These are phyloP conservation scores for Hyphopichia pseudoburtonii DNA, from an alignment of 1,139 yeast genomes.

Conservation along the genomic window DNA sequence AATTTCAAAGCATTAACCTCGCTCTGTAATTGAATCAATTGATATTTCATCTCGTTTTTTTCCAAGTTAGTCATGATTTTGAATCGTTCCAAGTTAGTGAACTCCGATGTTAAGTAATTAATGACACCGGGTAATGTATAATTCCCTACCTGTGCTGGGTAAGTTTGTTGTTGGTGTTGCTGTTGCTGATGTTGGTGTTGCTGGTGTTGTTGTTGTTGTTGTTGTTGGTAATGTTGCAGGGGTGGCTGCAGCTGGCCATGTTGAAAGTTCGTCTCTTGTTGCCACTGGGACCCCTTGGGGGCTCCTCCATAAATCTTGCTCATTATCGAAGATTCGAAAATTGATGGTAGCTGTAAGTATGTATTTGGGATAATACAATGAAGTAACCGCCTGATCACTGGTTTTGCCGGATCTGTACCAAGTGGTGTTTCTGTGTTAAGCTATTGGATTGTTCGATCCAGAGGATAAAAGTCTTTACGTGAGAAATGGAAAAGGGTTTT, in stretches of 20 bases:
- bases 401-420: no score
- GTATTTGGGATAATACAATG: no score
- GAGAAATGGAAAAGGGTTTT: no score
- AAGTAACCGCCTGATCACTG: no score
- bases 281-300: background rate
- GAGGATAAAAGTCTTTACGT: no score
- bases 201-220: conserved; percentile 3
- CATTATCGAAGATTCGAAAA: background rate
- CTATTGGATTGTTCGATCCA: no score
- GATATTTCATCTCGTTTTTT: conserved; percentile 55
- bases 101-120: conserved; percentile 59
- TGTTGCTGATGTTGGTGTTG: conserved; percentile 14
- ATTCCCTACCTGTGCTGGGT: conserved; percentile 22
- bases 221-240: conserved; percentile 9
- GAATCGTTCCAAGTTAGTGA: conserved; percentile 57
- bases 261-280: conserved; percentile 8
- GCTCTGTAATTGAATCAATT: conserved; percentile 54
- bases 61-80: conserved; percentile 58
- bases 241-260: conserved; percentile 9
- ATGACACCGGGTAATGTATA: conserved; percentile 67
- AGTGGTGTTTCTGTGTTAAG: no score
- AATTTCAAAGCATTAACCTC: conserved; percentile 48
- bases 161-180: conserved; percentile 9
- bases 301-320: background rate
- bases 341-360: no score